Evolutionary conservation across 805 yeast genomes (phyloP).

Genomic region (Teunomyces lycoperdinae): DNA sequence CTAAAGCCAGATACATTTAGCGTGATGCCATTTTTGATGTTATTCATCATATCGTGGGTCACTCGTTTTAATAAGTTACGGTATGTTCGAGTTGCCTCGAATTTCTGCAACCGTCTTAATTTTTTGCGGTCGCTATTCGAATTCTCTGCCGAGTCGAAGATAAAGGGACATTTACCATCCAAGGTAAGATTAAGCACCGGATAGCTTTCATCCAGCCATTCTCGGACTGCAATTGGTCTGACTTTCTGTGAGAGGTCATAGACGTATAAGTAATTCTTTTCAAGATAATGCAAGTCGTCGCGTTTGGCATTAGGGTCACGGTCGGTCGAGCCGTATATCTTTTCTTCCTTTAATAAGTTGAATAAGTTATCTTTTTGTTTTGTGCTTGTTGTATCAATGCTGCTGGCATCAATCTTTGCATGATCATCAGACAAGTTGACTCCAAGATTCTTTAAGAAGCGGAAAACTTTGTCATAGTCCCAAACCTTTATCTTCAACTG

Average conservation of each 20-base stretch:
- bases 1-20: conserved; percentile 13
- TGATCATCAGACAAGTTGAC: conserved; percentile 14
- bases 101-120: conserved; percentile 37
- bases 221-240: conserved; percentile 79
- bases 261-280: conserved; percentile 65
- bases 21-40: conserved; percentile 20
- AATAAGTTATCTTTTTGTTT: conserved; percentile 21
- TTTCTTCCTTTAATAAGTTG: conserved; percentile 77
- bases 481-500: conserved; percentile 73
- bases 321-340: conserved; percentile 80
- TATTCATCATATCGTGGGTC: conserved; percentile 30
- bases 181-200: conserved; percentile 63
- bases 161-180: conserved; percentile 80
- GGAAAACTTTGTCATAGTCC: conserved; percentile 79
- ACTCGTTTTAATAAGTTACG: conserved; percentile 36
- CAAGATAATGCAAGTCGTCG: conserved; percentile 81
- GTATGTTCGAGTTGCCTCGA: conserved; percentile 41
- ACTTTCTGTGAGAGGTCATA: conserved; percentile 77
- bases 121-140: conserved; percentile 41
- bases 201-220: conserved; percentile 58
- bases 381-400: background rate
- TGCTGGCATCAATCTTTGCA: conserved; percentile 1
- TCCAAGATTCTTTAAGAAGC: conserved; percentile 68
- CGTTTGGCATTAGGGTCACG: conserved; percentile 82
- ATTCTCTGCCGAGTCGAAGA: conserved; percentile 49